These are phyloP conservation scores for Pleurotus tuoliensis DNA, from an alignment of 768 basidiomycete genomes.

Conservation along the genomic window DNA sequence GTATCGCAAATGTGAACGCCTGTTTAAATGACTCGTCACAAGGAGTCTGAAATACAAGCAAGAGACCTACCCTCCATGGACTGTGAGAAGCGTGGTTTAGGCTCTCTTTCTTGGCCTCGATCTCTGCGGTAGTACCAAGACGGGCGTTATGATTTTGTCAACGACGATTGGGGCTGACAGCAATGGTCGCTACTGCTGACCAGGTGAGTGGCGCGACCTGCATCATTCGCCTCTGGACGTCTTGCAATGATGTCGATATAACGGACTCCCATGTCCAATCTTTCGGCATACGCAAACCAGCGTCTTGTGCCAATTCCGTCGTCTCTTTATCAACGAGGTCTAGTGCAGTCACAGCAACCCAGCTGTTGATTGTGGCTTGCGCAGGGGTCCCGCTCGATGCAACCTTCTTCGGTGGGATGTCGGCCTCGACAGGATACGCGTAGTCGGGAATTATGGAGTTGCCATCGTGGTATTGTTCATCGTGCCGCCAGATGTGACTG, in stretches of 20 bases:
- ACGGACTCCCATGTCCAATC: not conserved
- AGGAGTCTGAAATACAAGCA: not conserved
- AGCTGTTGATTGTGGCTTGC: not conserved
- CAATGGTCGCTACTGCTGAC: not conserved
- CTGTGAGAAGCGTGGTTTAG: not conserved
- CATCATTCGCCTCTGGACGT: not conserved
- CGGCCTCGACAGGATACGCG: too few species aligned
- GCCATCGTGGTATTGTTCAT: too few species aligned
- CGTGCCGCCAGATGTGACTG: too few species aligned
- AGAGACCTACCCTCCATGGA: not conserved
- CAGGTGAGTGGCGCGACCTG: not conserved
- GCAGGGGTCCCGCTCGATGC: not conserved
- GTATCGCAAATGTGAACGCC: not conserved
- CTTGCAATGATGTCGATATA: not conserved
- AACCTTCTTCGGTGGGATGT: too few species aligned
- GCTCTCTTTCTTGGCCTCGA: not conserved
- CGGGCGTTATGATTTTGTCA: not conserved
- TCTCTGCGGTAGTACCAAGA: not conserved
- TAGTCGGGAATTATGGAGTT: too few species aligned
- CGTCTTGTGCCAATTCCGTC: not conserved
- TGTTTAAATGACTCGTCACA: not conserved
- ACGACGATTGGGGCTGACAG: not conserved
- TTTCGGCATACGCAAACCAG: not conserved
- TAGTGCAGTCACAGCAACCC: not conserved
- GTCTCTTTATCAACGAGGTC: not conserved